Evolutionary conservation across 345 rosid species (phyloP), one percentile per base, ranked within the genome.

Genomic region (Rhizophora apiculata): DNA sequence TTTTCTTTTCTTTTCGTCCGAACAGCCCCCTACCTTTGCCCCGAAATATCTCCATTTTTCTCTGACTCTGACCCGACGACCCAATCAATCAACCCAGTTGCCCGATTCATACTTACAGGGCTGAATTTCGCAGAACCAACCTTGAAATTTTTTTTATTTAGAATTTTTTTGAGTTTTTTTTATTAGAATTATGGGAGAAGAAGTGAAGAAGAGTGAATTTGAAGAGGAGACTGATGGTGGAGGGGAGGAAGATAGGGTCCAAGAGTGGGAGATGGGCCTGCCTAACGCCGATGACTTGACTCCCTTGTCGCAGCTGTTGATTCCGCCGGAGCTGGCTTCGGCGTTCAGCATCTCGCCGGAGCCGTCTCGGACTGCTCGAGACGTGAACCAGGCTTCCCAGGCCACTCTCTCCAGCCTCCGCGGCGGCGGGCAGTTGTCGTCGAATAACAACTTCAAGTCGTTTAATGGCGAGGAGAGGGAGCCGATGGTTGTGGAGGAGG

Each of bases 201-300:
- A 85, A 63, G 85, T 79, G 79, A 80, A 21, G 74, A 84, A 68
- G 85, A 80, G 64, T 22, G 87, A 77, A 4, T 74, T 64, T 36
- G 80, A 74, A 53, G 30, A 34, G 4, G 60, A 58, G 6, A 72
- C 30, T 16, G 43, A 30, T 6, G 53, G 22, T 43, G 76, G 37
- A 54, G 87, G 82, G 29, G 87, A 82, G 37, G 92, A 85, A 9
- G 90, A 85, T 61, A 81, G 93, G 60, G 82, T 92, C 52, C 6
- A 29, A 0, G 99, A 88, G 67, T 96, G 98, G 99, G 99, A 89
- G 86, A 70, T 74, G 76, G 99, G 99, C 2, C 64, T 96, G 29
- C 99, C 99, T 0, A 72, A 54, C 72, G 85, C 68, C 46, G 88
- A 79, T 15, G 98, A 96, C 26, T 75, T 96, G 21, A 82, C 98